These are phyloP conservation scores for Pseudopithomyces maydicus DNA, from an alignment of 2,329 filamentous ascomycete species.

Conservation along the genomic window DNA sequence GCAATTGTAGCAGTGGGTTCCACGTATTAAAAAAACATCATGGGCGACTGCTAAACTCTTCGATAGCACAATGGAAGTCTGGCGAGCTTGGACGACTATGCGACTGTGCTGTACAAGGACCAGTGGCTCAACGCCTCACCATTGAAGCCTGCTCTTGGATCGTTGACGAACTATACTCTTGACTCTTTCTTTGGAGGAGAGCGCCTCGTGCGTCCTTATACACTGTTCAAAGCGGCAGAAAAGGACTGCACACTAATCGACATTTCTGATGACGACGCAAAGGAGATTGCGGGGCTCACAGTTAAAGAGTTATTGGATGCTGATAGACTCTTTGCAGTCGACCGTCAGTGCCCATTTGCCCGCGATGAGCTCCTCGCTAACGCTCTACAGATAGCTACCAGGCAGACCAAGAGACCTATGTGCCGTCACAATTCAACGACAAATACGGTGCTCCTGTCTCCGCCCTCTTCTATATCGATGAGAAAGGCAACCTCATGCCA, in stretches of 20 bases:
- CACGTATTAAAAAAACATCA: background rate
- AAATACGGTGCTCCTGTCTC: constrained; percentile 5
- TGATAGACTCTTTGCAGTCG: constrained; percentile 2
- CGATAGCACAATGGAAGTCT: background rate
- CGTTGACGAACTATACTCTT: constrained; percentile 10
- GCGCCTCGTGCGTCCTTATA: constrained; percentile 4
- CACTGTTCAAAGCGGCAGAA: constrained; percentile 4
- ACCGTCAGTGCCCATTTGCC: background rate
- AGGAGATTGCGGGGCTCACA: background rate
- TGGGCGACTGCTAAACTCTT: background rate
- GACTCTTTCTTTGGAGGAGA: constrained; percentile 4
- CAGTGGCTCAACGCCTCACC: constrained; percentile 6
- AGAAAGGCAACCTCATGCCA: constrained; percentile 1
- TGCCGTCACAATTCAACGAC: constrained; percentile 8
- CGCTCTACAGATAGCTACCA: constrained; percentile 1
- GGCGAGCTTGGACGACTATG: constrained; percentile 3
- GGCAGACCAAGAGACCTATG: constrained; percentile 4
- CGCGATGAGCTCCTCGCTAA: background rate
- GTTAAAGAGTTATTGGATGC: background rate
- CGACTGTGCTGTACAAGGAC: constrained; percentile 5
- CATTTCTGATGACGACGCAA: constrained; percentile 9
- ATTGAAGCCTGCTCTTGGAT: constrained; percentile 5
- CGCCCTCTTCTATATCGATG: constrained; percentile 7
- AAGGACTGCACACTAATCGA: constrained; percentile 4
- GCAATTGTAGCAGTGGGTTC: constrained; percentile 5